These are phyloP conservation scores for Solanum sitiens DNA, from an alignment of 257 asterid species.

Conservation along the genomic window DNA sequence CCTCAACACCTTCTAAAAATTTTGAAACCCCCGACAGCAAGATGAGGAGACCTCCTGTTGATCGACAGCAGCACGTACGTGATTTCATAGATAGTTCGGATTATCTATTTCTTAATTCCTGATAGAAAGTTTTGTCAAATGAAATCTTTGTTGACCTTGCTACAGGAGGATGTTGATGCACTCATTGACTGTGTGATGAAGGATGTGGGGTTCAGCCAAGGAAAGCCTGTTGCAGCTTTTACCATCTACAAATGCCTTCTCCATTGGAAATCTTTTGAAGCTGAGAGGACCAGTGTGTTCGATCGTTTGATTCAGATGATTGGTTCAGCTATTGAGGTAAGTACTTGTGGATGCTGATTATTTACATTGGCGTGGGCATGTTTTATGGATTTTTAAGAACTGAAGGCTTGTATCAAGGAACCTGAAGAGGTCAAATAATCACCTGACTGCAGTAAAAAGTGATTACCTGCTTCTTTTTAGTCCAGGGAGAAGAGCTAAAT, in stretches of 20 bases:
- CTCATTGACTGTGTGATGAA: conserved; percentile 81
- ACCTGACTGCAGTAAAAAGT: neutral
- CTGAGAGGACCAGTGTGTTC: conserved; percentile 94
- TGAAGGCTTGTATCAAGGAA: neutral
- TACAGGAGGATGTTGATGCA: conserved; percentile 97
- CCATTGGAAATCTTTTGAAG: conserved; percentile 99
- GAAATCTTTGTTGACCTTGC: conserved; percentile 5
- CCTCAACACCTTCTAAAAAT: conserved; percentile 39
- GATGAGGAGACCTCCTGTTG: conserved; percentile 72
- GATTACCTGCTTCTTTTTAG: neutral
- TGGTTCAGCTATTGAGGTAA: conserved; percentile 95
- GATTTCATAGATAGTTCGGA: conserved; percentile 1
- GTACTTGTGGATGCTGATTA: neutral
- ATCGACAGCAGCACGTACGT: conserved; percentile 76
- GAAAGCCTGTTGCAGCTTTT: conserved; percentile 97
- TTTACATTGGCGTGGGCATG: neutral
- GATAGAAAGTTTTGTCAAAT: conserved; percentile 1
- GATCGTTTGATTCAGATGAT: conserved; percentile 97
- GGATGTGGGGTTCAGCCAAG: conserved; percentile 95
- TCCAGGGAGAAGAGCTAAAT: neutral
- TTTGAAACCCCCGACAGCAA: conserved; percentile 78
- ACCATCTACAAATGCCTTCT: conserved; percentile 94
- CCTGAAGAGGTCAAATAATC: neutral
- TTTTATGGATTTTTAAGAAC: neutral
- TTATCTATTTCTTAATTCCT: neutral